Evolutionary conservation across 176 grass and related monocot genomes (phyloP).

Genomic region (Typha latifolia): DNA sequence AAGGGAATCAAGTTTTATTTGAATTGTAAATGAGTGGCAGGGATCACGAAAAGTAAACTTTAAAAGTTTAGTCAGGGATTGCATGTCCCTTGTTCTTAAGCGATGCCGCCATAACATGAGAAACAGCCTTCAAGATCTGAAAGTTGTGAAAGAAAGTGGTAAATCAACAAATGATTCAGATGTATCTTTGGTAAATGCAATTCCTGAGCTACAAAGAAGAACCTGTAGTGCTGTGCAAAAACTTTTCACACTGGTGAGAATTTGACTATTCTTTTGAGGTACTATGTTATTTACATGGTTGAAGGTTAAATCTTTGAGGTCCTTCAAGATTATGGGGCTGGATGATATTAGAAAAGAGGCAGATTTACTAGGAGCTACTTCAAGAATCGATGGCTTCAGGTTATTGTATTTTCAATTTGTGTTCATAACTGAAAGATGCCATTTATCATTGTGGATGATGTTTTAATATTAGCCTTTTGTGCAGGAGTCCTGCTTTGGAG

Average conservation of each 20-base stretch:
- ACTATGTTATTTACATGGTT: slow-evolving; percentile 1
- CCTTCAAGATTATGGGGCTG: slow-evolving; percentile 68
- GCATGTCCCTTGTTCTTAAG: slow-evolving; percentile 49
- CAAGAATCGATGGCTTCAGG: slow-evolving; percentile 70
- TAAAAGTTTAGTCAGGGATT: slow-evolving; percentile 65
- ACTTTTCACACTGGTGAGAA: slow-evolving; percentile 63
- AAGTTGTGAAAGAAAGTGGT: slow-evolving; percentile 18
- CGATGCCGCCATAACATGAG: slow-evolving; percentile 25
- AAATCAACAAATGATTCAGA: slow-evolving; percentile 33
- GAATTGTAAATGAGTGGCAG: slow-evolving; percentile 30
- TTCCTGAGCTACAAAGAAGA: slow-evolving; percentile 44
- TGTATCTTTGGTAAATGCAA: slow-evolving; percentile 40
- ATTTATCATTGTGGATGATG: slow-evolving; percentile 21
- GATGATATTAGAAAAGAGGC: slow-evolving; percentile 67
- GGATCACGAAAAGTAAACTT: slow-evolving; percentile 50
- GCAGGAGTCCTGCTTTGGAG: slow-evolving; percentile 69
- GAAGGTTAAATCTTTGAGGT: slow-evolving; percentile 18
- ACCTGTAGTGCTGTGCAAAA: slow-evolving; percentile 46
- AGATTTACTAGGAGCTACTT: slow-evolving; percentile 57
- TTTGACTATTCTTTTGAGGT: slow-evolving; percentile 1
- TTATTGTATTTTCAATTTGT: slow-evolving; percentile 18
- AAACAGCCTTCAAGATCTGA: slow-evolving; percentile 24
- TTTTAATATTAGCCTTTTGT: slow-evolving; percentile 20
- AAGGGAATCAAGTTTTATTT: too few relatives aligned
- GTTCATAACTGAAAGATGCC: neutral